Conservation (phyloP, 805 yeast genomes). For the Kluyveromyces aestuarii region DNA sequence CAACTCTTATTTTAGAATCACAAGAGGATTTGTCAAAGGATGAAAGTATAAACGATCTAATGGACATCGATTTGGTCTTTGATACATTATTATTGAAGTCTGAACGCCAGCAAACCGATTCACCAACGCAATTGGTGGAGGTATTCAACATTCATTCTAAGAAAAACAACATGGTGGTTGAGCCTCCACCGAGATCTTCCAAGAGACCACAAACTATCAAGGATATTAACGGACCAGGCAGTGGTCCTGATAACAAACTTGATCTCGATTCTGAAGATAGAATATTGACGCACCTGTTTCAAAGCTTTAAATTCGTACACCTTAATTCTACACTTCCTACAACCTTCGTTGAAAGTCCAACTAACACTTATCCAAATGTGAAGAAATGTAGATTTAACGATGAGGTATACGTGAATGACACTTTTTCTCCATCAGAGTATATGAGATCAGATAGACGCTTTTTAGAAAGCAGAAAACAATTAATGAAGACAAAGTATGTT, state of each 20-base stretch:
- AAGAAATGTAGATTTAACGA: slow-evolving; percentile 18
- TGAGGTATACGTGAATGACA: slow-evolving; percentile 20
- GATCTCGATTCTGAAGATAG: slow-evolving; percentile 3
- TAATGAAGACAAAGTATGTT: slow-evolving; percentile 16
- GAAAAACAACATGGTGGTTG: neutral
- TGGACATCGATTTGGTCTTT: slow-evolving; percentile 25
- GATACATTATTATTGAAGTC: slow-evolving; percentile 21
- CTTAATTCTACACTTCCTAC: slow-evolving; percentile 6
- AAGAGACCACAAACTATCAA: slow-evolving; percentile 18
- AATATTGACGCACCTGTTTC: slow-evolving; percentile 11
- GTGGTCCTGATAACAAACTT: neutral
- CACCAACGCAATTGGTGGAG: neutral
- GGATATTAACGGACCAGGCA: slow-evolving; percentile 5
- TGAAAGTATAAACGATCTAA: slow-evolving; percentile 10
- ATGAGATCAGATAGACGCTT: slow-evolving; percentile 20
- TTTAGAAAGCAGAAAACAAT: slow-evolving; percentile 12
- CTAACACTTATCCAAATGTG: neutral
- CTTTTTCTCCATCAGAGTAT: slow-evolving; percentile 23
- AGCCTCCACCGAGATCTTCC: slow-evolving; percentile 21
- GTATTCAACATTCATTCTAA: neutral
- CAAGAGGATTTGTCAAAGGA: neutral
- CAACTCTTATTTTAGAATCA: neutral
- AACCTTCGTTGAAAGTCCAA: too few species aligned
- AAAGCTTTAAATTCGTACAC: slow-evolving; percentile 19
- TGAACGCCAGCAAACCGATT: slow-evolving; percentile 5